A percentile compares a stretch with the other conserved stretches of the same genome.
phyloP scores from a whole-genome alignment of 129 eudicot species.

The Calendula officinalis region DNA sequence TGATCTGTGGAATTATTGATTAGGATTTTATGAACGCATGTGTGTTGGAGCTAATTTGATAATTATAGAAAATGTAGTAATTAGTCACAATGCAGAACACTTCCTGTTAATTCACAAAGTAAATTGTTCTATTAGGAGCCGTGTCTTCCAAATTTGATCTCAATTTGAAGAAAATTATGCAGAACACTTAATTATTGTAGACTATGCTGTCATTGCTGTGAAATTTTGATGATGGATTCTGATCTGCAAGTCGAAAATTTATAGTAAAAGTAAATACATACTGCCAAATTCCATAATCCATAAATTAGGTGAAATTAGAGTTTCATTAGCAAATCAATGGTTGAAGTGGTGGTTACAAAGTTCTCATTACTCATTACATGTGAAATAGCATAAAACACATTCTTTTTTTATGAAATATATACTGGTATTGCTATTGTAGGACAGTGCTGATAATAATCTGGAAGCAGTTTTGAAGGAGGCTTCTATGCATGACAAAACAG shows the following conservation, averaged over 20 bases:
- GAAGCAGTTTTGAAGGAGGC: constrained; percentile 46
- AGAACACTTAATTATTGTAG: not conserved
- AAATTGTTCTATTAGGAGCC: not conserved
- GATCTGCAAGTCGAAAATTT: not conserved
- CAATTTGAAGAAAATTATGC: not conserved
- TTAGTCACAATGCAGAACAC: too few relatives aligned
- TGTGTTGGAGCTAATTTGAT: not conserved
- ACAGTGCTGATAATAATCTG: constrained; percentile 27
- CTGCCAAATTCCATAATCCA: not conserved
- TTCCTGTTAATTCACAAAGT: too few relatives aligned
- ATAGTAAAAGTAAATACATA: not conserved
- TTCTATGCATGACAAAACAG: constrained; percentile 46
- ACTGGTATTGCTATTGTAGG: constrained; percentile 22
- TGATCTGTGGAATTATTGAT: not conserved
- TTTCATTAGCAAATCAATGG: too few relatives aligned
- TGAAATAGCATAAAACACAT: not conserved
- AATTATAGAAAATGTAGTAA: not conserved
- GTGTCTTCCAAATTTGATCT: not conserved
- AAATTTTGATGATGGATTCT: not conserved
- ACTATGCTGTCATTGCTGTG: not conserved
- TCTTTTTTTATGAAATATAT: constrained; percentile 9
- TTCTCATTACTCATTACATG: not conserved
- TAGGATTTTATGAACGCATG: not conserved
- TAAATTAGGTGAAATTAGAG: not conserved
- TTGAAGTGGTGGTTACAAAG: too few relatives aligned